These are phyloP conservation scores for Panellus pusillus DNA, from an alignment of 768 basidiomycete genomes.

Conservation along the genomic window DNA sequence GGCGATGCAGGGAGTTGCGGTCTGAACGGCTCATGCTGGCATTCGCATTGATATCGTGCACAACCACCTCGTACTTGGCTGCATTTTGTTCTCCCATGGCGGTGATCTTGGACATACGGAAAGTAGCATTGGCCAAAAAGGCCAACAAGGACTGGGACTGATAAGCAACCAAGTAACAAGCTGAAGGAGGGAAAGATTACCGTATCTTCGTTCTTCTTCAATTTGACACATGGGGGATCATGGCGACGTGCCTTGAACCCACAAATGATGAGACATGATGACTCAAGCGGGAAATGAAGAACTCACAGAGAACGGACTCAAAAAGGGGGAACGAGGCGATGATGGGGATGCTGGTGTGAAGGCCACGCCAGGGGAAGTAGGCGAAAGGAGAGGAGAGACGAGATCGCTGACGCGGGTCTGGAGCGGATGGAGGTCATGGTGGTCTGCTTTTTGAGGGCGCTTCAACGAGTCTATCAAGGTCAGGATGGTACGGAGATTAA, in stretches of 20 bases:
- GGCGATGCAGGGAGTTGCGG: constrained; percentile 44
- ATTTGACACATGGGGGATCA: constrained; percentile 36
- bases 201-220: constrained; percentile 39
- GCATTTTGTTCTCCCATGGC: constrained; percentile 38
- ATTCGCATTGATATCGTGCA: constrained; percentile 41
- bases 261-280: background rate
- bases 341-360: constrained; percentile 25
- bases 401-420: constrained; percentile 6
- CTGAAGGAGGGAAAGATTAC: constrained; percentile 30
- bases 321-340: constrained; percentile 37
- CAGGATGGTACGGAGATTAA: constrained; percentile 13
- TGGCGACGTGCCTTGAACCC: constrained; percentile 40
- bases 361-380: constrained; percentile 21
- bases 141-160: constrained; percentile 44
- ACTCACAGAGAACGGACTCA: constrained; percentile 46
- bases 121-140: constrained; percentile 41
- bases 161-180: background rate
- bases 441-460: background rate
- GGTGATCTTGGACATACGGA: constrained; percentile 50
- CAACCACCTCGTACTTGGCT: constrained; percentile 40
- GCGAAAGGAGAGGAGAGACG: constrained; percentile 23
- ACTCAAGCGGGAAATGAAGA: background rate
- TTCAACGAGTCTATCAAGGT: constrained; percentile 14
- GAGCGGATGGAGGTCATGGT: constrained; percentile 2
- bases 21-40: constrained; percentile 51